Percentiles rank a stretch among this genome's conserved stretches.
Conservation (phyloP, 345 rosid species). For the Stellera chamaejasme region DNA sequence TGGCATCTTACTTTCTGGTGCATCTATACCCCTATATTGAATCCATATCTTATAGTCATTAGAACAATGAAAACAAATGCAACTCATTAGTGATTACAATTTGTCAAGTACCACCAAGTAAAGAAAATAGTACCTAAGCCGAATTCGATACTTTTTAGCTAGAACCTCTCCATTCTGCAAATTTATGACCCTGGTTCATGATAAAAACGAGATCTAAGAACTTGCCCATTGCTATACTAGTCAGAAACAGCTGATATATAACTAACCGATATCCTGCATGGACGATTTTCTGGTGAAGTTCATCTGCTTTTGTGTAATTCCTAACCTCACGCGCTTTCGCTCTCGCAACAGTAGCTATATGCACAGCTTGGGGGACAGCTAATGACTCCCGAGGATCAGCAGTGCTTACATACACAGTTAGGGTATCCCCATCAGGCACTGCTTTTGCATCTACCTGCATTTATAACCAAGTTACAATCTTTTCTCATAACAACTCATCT, state of each 20-base stretch:
- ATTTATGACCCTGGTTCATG: constrained; percentile 29
- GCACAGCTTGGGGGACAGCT: constrained; percentile 50
- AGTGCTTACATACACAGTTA: constrained; percentile 57
- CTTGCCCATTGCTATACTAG: background rate
- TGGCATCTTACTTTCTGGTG: constrained; percentile 42
- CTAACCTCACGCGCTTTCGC: constrained; percentile 50
- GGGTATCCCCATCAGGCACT: constrained; percentile 76
- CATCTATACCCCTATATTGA: constrained; percentile 48
- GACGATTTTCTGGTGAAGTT: constrained; percentile 47
- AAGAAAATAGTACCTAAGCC: constrained; percentile 37
- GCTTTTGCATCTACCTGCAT: constrained; percentile 71
- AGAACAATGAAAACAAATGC: too few species aligned
- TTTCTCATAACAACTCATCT: too few species aligned
- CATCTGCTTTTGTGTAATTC: constrained; percentile 52
- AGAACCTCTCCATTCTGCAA: constrained; percentile 54
- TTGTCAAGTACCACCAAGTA: too few species aligned
- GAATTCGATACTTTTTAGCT: constrained; percentile 63
- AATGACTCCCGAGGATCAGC: constrained; percentile 53
- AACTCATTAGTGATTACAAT: too few species aligned
- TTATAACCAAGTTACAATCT: background rate
- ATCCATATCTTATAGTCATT: too few species aligned
- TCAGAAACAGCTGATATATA: constrained; percentile 3
- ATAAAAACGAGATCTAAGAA: background rate
- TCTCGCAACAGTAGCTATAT: constrained; percentile 43
- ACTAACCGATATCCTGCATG: constrained; percentile 66